Evolutionary conservation across 768 basidiomycete species (phyloP).

Genomic region (Albatrellus ellisii): DNA sequence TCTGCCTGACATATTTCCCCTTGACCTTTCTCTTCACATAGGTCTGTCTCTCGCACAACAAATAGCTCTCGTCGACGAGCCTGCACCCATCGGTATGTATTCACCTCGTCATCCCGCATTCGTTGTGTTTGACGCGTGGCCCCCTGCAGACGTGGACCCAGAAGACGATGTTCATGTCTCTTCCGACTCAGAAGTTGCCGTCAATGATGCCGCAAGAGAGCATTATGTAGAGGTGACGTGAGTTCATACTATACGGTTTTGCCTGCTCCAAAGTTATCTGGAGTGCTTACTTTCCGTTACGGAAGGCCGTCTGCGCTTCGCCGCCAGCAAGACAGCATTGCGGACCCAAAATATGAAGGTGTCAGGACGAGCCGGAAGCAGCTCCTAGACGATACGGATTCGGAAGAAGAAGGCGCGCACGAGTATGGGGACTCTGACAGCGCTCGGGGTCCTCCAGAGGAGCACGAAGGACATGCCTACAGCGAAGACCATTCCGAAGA

Average conservation of each 20-base stretch:
- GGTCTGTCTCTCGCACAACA: conserved; percentile 64
- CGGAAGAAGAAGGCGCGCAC: conserved; percentile 19
- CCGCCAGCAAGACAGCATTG: conserved; percentile 46
- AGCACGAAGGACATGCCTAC: conserved; percentile 13
- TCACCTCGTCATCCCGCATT: background rate
- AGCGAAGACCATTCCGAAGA: conserved; percentile 14
- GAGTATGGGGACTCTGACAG: conserved; percentile 15
- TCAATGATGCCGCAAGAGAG: conserved; percentile 30
- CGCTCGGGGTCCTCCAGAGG: conserved; percentile 4
- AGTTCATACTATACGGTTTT: no score
- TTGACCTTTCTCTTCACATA: conserved; percentile 11
- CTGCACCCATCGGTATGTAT: conserved; percentile 50
- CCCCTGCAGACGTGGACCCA: conserved; percentile 26
- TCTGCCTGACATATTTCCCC: background rate
- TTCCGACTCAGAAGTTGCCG: conserved; percentile 20
- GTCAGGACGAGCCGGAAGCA: conserved; percentile 48
- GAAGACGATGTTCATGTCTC: conserved; percentile 21
- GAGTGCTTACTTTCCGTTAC: background rate
- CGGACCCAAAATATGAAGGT: conserved; percentile 73
- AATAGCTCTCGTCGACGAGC: conserved; percentile 65
- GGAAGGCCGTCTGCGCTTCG: conserved; percentile 58
- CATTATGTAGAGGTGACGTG: conserved; percentile 86
- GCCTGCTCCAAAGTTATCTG: background rate
- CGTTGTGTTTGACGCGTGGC: conserved; percentile 1
- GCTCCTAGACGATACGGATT: conserved; percentile 29